Percentiles rank a stretch among this genome's conserved stretches.
Conservation (phyloP, 805 yeast species). For the Myxozyma neglecta region DNA sequence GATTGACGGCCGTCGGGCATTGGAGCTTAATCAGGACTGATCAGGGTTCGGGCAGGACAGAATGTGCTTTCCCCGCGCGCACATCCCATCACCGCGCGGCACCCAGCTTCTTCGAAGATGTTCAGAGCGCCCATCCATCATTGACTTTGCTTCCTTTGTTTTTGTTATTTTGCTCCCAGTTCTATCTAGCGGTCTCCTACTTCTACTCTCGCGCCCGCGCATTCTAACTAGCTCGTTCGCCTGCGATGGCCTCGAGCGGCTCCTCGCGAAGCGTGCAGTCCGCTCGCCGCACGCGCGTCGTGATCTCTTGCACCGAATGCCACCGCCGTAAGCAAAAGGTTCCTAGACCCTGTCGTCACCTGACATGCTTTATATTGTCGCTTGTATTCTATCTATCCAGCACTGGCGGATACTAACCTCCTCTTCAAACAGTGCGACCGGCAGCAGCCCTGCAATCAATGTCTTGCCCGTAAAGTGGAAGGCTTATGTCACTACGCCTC, state of each 20-base stretch:
- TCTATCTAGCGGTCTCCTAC: not conserved
- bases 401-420: not conserved
- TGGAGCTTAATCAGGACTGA: too few species aligned
- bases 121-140: too few species aligned
- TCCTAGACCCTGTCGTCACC: not conserved
- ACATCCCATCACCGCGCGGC: not conserved
- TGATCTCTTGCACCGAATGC: slow-evolving; percentile 30
- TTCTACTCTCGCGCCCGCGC: not conserved
- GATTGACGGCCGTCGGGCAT: too few species aligned
- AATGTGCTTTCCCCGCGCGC: too few species aligned
- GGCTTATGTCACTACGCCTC: slow-evolving; percentile 20
- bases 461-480: slow-evolving; percentile 21
- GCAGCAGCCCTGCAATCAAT: slow-evolving; percentile 28
- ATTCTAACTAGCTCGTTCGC: not conserved
- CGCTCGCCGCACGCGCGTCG: slow-evolving; percentile 23
- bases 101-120: not conserved
- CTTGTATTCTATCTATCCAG: not conserved
- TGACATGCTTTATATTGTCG: not conserved
- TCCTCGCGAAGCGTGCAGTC: slow-evolving; percentile 7
- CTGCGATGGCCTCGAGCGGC: slow-evolving; percentile 9
- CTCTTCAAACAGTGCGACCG: slow-evolving; percentile 27
- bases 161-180: not conserved
- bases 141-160: too few species aligned
- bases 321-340: slow-evolving; percentile 31
- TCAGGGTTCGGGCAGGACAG: not conserved